These are phyloP conservation scores for Tillandsia leiboldiana DNA, from an alignment of 176 grass and related monocot species.

Conservation along the genomic window DNA sequence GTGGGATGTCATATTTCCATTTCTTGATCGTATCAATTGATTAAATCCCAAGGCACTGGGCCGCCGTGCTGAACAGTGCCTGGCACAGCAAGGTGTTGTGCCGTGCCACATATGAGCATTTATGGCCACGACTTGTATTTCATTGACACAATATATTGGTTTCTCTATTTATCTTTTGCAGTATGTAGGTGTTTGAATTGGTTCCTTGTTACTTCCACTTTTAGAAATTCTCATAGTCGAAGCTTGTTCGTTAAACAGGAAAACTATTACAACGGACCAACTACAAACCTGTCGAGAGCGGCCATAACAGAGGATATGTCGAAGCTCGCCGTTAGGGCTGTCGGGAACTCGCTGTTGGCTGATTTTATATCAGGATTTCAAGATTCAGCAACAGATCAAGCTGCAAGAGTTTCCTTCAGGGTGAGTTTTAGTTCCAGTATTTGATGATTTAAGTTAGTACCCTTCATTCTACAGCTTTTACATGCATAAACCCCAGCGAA, in stretches of 20 bases:
- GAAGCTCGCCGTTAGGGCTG: constrained; percentile 28
- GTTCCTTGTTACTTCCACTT: not conserved
- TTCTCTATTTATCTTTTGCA: not conserved
- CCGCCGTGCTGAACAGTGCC: not conserved
- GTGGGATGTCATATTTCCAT: not conserved
- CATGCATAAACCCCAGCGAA: no score
- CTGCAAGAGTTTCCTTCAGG: constrained; percentile 79
- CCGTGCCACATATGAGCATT: not conserved
- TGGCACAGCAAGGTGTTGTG: not conserved
- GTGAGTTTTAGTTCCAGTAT: constrained; percentile 16
- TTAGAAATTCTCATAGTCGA: not conserved
- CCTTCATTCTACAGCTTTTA: no score
- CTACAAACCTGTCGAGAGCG: constrained; percentile 34
- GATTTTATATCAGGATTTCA: constrained; percentile 69
- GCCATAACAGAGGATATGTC: constrained; percentile 43
- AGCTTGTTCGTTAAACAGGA: constrained; percentile 34
- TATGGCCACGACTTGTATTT: no score
- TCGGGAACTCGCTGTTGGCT: constrained; percentile 42
- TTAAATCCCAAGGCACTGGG: not conserved
- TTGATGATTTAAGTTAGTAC: not conserved
- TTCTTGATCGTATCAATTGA: not conserved
- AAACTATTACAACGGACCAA: constrained; percentile 54
- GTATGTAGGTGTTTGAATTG: not conserved
- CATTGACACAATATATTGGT: not conserved
- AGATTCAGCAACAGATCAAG: constrained; percentile 41